Evolutionary conservation across 2,329 filamentous ascomycete species (phyloP).

Genomic region (Penicillium sp.): DNA sequence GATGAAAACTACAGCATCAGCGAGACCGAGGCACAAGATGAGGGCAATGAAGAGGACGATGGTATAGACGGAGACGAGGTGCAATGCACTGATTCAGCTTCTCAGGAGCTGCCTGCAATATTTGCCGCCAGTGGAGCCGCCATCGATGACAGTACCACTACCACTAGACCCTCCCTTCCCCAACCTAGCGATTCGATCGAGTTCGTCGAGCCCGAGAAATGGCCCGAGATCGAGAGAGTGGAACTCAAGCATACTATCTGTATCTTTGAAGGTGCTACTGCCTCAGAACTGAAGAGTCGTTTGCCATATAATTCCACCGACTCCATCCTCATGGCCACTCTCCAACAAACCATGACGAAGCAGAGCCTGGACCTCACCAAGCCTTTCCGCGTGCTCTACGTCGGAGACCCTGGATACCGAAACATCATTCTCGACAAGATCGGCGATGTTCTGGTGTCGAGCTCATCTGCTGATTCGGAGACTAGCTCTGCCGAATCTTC

Average conservation of each 20-base stretch:
- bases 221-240: constrained; percentile 39
- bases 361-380: constrained; percentile 39
- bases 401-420: constrained; percentile 40
- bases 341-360: constrained; percentile 46
- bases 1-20: constrained; percentile 39
- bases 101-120: constrained; percentile 30
- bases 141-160: constrained; percentile 37
- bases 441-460: constrained; percentile 46
- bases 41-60: constrained; percentile 27
- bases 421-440: constrained; percentile 47
- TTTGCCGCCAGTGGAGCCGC: constrained; percentile 28
- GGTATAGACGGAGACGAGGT: constrained; percentile 23
- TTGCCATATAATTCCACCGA: constrained; percentile 29
- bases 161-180: constrained; percentile 33
- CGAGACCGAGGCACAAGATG: constrained; percentile 35
- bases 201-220: constrained; percentile 42
- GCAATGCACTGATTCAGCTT: constrained; percentile 29
- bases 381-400: constrained; percentile 45
- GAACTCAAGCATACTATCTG: constrained; percentile 44
- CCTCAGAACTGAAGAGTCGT: constrained; percentile 27
- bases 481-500: constrained; percentile 41
- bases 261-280: constrained; percentile 33
- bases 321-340: constrained; percentile 38
- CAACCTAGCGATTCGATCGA: constrained; percentile 39
- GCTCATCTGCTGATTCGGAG: constrained; percentile 32